Evolutionary conservation across 306 rosid genomes (phyloP).

Genomic region (Medicago truncatula): MtrunA17r5.0-ANR NC_053043.1:44075501-44076000

Average conservation of each 20-base stretch:
- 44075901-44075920: slow-evolving; percentile 10
- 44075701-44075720: slow-evolving; percentile 31
- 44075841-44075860: background rate
- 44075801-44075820: slow-evolving; percentile 4
- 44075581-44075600: slow-evolving; percentile 7
- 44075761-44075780: background rate
- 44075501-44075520: slow-evolving; percentile 1
- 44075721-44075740: background rate
- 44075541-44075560: slow-evolving; percentile 5
- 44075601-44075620: slow-evolving; percentile 32
- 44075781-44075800: slow-evolving; percentile 22
- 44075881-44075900: slow-evolving; percentile 3
- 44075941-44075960: slow-evolving; percentile 13
- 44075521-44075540: slow-evolving; percentile 8
- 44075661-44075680: slow-evolving; percentile 68
- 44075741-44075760: background rate
- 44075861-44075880: slow-evolving; percentile 20
- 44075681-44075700: slow-evolving; percentile 76
- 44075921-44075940: slow-evolving; percentile 12
- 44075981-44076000: background rate
- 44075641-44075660: slow-evolving; percentile 79
- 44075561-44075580: background rate
- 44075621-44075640: slow-evolving; percentile 85
- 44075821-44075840: background rate
- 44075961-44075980: slow-evolving; percentile 4